Evolutionary conservation across 2,329 filamentous ascomycete genomes (phyloP).

Genomic region (Juglanconis oblonga): DNA sequence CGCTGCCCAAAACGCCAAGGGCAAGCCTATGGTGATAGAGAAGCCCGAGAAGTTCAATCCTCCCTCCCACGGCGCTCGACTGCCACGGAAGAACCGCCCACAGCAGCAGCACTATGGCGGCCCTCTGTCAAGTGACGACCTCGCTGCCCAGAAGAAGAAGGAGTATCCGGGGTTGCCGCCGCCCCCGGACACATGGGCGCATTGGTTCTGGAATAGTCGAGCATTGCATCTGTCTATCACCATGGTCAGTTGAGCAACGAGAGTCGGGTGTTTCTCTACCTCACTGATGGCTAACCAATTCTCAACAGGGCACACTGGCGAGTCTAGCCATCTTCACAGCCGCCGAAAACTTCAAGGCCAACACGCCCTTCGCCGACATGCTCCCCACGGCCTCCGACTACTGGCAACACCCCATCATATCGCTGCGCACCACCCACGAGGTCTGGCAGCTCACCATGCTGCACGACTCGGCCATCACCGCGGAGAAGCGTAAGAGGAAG

Average conservation of each 20-base stretch:
- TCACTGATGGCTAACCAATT: conserved; percentile 1
- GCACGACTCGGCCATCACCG: conserved; percentile 65
- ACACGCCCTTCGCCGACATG: conserved; percentile 76
- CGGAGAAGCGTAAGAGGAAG: conserved; percentile 68
- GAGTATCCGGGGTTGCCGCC: conserved; percentile 90
- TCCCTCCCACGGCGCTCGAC: conserved; percentile 78
- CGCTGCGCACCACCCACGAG: conserved; percentile 61
- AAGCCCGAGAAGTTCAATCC: conserved; percentile 89
- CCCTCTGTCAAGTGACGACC: conserved; percentile 62
- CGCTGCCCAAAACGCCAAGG: conserved; percentile 34
- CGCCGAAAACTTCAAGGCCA: conserved; percentile 72
- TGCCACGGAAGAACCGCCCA: conserved; percentile 51
- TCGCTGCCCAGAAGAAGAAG: conserved; percentile 61
- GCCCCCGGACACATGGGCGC: conserved; percentile 73
- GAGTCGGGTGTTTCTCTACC: not conserved
- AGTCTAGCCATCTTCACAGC: conserved; percentile 70
- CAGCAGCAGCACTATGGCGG: conserved; percentile 74
- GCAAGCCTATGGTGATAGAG: conserved; percentile 67
- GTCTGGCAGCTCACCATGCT: conserved; percentile 76
- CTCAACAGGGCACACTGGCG: conserved; percentile 59
- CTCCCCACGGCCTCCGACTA: conserved; percentile 70
- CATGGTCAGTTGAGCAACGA: conserved; percentile 52
- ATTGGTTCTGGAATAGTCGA: conserved; percentile 79
- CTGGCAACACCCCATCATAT: conserved; percentile 66
- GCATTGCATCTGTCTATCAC: conserved; percentile 79